Evolutionary conservation across 176 grass and related monocot genomes (phyloP), one percentile per base, ranked within the genome.

Genomic region (Saccharum officinarum): DNA sequence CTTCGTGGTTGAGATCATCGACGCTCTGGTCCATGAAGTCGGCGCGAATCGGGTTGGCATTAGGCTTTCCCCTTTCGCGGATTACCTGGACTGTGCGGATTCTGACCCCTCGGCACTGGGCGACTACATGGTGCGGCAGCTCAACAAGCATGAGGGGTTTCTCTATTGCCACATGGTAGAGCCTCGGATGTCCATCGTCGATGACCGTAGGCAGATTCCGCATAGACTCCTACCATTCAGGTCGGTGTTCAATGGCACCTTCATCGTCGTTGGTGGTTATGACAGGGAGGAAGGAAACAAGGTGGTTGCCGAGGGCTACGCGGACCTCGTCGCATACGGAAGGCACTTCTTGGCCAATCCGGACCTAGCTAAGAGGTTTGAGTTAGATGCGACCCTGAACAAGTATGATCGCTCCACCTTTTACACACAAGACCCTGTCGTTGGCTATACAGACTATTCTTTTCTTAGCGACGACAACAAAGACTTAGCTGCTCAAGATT

Each of bases 141-240:
- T 84, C 0, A 84, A 84, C 8, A 76, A 9, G 82, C 45, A 76
- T 2, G 30, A 36, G 0, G 40, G 33, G 0, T 76, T 77, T 15
- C 44, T 84, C 13, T 84, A 68, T 15, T 84, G 82, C 42, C 82
- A 84, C 60, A 68, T 77, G 82, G 45, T 84, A 4, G 82, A 87
- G 84, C 75, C 84, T 0, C 23, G 76, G 3, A 46, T 86, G 52
- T 3, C 39, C 6, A n/a, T 63, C 13, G 30, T 50, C 8, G 60
- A 86, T 2, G 67, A 67, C 1, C 67, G 13, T 0, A 20, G 52
- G 50, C 49, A 71, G 11, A 47, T 86, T 8, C 66, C 50, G 0
- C 84, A 86, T 11, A 4, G 75, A 4, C 38, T 86, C 0, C 23
- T 52, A 1, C 77, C 77, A 0, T 80, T 80, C 42, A 15, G 31